Evolutionary conservation across 345 rosid species (phyloP).

Genomic region (Gossypium bickii): DNA sequence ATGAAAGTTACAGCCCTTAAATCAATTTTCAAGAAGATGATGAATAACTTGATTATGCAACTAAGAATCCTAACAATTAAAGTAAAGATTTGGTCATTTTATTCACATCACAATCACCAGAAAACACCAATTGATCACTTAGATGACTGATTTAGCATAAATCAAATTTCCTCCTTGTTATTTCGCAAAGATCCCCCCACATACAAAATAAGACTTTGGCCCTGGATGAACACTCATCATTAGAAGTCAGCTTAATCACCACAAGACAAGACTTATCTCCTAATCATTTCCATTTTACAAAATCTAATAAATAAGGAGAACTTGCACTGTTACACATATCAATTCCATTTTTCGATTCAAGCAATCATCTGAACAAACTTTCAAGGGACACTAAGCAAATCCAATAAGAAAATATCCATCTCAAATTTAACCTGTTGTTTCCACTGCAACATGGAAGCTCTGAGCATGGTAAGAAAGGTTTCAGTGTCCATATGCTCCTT

Average conservation of each 20-base stretch:
- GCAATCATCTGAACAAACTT: background rate
- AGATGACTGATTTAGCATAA: background rate
- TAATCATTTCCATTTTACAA: background rate
- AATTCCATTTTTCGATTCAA: background rate
- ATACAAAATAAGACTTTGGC: background rate
- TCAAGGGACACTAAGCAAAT: background rate
- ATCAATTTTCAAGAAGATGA: background rate
- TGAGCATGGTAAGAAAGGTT: slow-evolving; percentile 34
- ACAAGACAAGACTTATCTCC: background rate
- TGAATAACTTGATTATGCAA: background rate
- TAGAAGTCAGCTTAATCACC: background rate
- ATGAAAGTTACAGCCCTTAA: background rate
- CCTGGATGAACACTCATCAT: too few relatives aligned
- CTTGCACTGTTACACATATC: background rate
- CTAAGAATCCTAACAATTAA: background rate
- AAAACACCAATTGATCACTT: background rate
- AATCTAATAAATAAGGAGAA: background rate
- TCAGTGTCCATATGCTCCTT: slow-evolving; percentile 43
- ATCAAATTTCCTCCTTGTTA: background rate
- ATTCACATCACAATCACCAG: background rate
- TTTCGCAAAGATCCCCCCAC: background rate
- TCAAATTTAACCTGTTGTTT: slow-evolving; percentile 37
- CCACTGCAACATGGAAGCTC: slow-evolving; percentile 46
- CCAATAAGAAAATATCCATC: background rate
- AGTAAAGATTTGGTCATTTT: background rate